Conservation (phyloP, 352 stramenopile species). For the Phytopythium chamaehyphon region DNA sequence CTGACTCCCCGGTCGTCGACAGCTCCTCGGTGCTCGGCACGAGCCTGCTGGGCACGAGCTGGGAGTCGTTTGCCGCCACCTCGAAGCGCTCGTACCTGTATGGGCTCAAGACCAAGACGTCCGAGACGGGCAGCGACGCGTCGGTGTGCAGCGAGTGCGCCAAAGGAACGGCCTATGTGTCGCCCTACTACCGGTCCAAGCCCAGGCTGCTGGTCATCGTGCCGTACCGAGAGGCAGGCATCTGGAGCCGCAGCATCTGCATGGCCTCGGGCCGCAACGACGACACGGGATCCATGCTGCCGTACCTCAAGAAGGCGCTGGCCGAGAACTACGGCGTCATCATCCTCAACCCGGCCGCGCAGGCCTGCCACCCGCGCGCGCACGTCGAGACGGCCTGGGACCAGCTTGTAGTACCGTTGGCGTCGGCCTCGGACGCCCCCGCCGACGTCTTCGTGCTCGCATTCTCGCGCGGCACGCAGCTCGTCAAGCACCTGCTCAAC, state of each 20-base stretch:
- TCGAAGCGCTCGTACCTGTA: slow-evolving; percentile 25
- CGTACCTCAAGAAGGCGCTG: slow-evolving; percentile 76
- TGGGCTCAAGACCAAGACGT: slow-evolving; percentile 21
- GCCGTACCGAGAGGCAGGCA: slow-evolving; percentile 78
- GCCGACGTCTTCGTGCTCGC: slow-evolving; percentile 71
- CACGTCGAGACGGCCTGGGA: slow-evolving; percentile 83
- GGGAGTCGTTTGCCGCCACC: slow-evolving; percentile 12
- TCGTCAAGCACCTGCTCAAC: slow-evolving; percentile 78
- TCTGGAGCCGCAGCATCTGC: slow-evolving; percentile 83
- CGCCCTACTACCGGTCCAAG: slow-evolving; percentile 52
- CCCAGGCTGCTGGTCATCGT: slow-evolving; percentile 75
- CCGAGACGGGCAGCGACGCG: slow-evolving; percentile 19
- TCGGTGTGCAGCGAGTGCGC: slow-evolving; percentile 46
- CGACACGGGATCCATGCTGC: slow-evolving; percentile 61
- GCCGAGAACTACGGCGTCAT: slow-evolving; percentile 80
- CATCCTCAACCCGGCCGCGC: slow-evolving; percentile 77
- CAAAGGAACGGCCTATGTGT: slow-evolving; percentile 72
- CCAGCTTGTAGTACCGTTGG: slow-evolving; percentile 59
- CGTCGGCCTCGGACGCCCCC: slow-evolving; percentile 11
- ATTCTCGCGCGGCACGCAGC: slow-evolving; percentile 69
- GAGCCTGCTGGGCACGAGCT: slow-evolving; percentile 12
- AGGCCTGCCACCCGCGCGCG: slow-evolving; percentile 63
- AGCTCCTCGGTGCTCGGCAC: slow-evolving; percentile 4
- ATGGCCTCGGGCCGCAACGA: slow-evolving; percentile 30
- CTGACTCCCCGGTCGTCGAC: too few relatives aligned